phyloP scores from a whole-genome alignment of 208 protist genomes.

The Crithidia mellificae region DNA sequence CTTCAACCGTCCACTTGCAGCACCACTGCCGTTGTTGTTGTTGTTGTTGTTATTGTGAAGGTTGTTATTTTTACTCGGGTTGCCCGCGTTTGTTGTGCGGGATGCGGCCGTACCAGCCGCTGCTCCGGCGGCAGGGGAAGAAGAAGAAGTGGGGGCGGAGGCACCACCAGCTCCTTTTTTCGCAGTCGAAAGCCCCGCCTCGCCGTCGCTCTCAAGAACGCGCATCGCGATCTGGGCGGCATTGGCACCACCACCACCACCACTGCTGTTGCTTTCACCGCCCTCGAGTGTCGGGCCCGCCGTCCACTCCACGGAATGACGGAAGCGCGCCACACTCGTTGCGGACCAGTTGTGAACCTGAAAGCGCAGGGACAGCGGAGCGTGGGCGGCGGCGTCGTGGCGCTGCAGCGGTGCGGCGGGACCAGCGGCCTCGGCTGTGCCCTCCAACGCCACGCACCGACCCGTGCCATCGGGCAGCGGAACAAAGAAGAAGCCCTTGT shows the following conservation, averaged over 20 bases:
- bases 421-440: constrained; percentile 49
- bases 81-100: not conserved
- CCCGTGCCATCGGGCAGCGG: constrained; percentile 91
- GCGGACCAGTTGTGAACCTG: constrained; percentile 34
- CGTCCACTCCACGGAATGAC: constrained; percentile 70
- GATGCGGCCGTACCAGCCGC: not conserved
- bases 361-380: constrained; percentile 21
- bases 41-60: constrained; percentile 49
- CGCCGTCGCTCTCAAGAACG: constrained; percentile 4
- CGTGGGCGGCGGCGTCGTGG: constrained; percentile 36
- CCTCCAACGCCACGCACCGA: constrained; percentile 81
- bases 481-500: constrained; percentile 91
- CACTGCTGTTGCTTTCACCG: too few species aligned
- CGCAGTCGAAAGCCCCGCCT: not conserved
- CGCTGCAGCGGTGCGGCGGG: constrained; percentile 44
- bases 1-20: too few species aligned
- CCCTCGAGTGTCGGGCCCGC: constrained; percentile 24
- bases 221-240: constrained; percentile 1
- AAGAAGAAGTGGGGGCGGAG: too few species aligned
- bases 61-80: not conserved
- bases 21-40: not conserved
- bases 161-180: not conserved
- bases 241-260: not conserved
- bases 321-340: constrained; percentile 78
- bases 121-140: too few species aligned